Percentiles rank a stretch among this genome's conserved stretches.
Evolutionary conservation across 2,329 filamentous ascomycete species (phyloP).

Genomic region (Dissoconium aciculare): DNA sequence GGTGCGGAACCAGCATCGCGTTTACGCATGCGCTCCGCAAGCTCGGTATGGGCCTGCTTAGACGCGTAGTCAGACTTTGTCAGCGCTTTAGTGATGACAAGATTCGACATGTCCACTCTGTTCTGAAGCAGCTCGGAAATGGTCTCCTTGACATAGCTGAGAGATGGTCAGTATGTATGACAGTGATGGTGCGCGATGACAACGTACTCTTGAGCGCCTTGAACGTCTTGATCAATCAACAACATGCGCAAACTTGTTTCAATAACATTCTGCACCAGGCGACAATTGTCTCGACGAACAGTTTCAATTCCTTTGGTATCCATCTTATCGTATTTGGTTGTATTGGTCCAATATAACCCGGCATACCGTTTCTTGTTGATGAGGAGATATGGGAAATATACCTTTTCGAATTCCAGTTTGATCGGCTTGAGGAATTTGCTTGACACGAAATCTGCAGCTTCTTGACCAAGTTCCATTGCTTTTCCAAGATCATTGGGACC

Average conservation of each 20-base stretch:
- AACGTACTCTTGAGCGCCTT: slow-evolving; percentile 81
- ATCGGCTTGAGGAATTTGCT: slow-evolving; percentile 90
- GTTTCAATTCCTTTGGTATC: slow-evolving; percentile 99
- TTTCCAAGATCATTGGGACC: slow-evolving; percentile 74
- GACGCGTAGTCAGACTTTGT: slow-evolving; percentile 78
- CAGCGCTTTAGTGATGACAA: slow-evolving; percentile 95
- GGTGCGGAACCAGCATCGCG: slow-evolving; percentile 90
- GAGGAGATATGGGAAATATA: slow-evolving; percentile 91
- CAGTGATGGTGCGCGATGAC: not conserved
- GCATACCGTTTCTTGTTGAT: slow-evolving; percentile 99
- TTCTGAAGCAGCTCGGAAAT: slow-evolving; percentile 94
- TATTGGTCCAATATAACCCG: slow-evolving; percentile 91
- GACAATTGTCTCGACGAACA: slow-evolving; percentile 88
- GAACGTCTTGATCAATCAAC: slow-evolving; percentile 79
- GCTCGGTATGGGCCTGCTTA: slow-evolving; percentile 91
- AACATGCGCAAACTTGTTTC: slow-evolving; percentile 94
- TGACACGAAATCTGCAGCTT: slow-evolving; percentile 78
- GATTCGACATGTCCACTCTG: slow-evolving; percentile 96
- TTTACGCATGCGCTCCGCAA: slow-evolving; percentile 92
- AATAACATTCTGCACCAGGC: slow-evolving; percentile 90
- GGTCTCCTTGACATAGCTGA: slow-evolving; percentile 84
- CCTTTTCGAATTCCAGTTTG: slow-evolving; percentile 98
- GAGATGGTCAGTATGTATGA: slow-evolving; percentile 25
- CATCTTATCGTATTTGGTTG: slow-evolving; percentile 97
- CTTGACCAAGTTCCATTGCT: slow-evolving; percentile 88